Conservation (phyloP, 352 stramenopile species). For the Aphanomyces astaci region DNA sequence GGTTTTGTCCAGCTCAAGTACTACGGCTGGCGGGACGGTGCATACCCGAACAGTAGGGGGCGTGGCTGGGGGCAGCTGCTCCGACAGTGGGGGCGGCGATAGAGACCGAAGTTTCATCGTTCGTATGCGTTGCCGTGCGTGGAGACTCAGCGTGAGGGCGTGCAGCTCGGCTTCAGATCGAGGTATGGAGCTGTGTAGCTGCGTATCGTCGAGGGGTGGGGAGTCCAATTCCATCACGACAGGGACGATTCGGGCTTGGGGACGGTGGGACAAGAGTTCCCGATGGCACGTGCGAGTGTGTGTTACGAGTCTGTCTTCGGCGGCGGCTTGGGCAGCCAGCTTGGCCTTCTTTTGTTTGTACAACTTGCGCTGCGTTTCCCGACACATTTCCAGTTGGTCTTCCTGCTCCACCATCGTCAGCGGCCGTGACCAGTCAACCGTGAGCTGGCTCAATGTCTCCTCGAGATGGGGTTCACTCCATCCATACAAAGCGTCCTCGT, state of each 20-base stretch:
- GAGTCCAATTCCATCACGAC: not conserved
- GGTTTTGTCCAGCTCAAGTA: slow-evolving; percentile 1
- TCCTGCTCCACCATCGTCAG: not conserved
- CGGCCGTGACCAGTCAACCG: slow-evolving; percentile 8
- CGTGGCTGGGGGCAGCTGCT: not conserved
- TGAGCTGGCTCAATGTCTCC: not conserved
- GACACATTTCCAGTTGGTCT: not conserved
- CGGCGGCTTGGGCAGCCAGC: not conserved
- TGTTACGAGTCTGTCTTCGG: not conserved
- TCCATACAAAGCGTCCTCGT: not conserved
- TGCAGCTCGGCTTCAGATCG: not conserved
- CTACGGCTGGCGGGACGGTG: not conserved
- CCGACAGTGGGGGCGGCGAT: not conserved
- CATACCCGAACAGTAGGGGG: not conserved
- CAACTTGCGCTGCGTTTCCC: not conserved
- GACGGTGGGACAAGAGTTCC: not conserved
- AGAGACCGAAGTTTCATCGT: not conserved
- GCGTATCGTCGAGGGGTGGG: not conserved
- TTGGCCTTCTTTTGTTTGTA: not conserved
- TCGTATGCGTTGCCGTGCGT: not conserved
- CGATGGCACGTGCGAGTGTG: not conserved
- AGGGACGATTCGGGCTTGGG: not conserved
- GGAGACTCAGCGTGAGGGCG: not conserved
- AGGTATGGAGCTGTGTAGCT: not conserved
- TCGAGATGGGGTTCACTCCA: slow-evolving; percentile 2